A percentile compares a stretch with the other conserved stretches of the same genome.
phyloP scores from a whole-genome alignment of 108 stramenopile species.

The Cyclotella atomus region DNA sequence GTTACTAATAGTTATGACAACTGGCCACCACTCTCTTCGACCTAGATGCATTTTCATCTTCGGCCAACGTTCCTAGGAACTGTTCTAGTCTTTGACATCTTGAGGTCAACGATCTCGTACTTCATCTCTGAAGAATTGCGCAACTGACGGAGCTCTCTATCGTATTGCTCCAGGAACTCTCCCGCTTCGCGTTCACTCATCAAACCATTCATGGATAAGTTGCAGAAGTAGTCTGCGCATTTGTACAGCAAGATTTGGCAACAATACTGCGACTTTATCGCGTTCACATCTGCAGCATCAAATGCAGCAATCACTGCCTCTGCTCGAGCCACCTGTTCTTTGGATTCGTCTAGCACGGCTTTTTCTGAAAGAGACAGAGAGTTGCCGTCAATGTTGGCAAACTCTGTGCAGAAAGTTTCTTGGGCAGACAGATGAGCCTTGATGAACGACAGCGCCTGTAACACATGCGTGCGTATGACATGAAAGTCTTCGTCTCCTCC shows the following conservation, averaged over 20 bases:
- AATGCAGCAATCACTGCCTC: conserved; percentile 26
- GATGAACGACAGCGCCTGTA: conserved; percentile 40
- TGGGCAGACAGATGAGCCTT: conserved; percentile 30
- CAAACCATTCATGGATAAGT: conserved; percentile 15
- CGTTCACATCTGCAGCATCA: conserved; percentile 38
- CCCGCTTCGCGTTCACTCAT: conserved; percentile 42
- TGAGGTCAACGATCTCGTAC: conserved; percentile 16
- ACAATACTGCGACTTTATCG: conserved; percentile 32
- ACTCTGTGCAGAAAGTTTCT: conserved; percentile 33
- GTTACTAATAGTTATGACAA: neutral
- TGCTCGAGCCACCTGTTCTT: conserved; percentile 36
- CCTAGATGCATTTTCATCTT: too few species aligned
- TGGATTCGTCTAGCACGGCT: conserved; percentile 33
- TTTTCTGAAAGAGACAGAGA: conserved; percentile 30
- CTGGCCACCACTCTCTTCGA: too few species aligned
- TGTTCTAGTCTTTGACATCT: too few species aligned
- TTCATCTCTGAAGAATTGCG: conserved; percentile 18
- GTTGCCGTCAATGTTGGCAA: conserved; percentile 10
- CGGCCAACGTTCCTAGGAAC: too few species aligned
- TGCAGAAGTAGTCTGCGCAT: conserved; percentile 24
- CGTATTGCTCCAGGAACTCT: conserved; percentile 21
- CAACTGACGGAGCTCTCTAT: conserved; percentile 20
- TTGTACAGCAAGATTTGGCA: conserved; percentile 50
- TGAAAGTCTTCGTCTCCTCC: conserved; percentile 26
- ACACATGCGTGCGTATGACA: conserved; percentile 25